Evolutionary conservation across 2,329 filamentous ascomycete species (phyloP), one percentile per base, ranked within the genome.

Genomic region (Phialocephala sp.): DNA sequence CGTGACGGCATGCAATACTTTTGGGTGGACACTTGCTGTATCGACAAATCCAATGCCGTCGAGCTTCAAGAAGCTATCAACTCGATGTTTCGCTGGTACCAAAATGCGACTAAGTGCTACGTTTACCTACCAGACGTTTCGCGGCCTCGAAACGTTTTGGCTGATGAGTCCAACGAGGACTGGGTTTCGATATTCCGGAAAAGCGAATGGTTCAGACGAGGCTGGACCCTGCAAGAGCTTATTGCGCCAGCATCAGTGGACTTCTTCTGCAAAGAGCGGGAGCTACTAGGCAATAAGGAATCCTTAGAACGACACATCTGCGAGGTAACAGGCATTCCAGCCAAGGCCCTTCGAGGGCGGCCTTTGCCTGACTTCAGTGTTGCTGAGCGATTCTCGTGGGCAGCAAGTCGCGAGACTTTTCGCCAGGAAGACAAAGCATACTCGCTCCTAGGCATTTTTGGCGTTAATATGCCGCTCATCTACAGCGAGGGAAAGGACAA

Each of bases 351-450:
- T 60, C 63, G 43, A 67, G 67, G 67, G n/a, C 47, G 54, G n/a
- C 35, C 22, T 0, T 63, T 70, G 56, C 59, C 60, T 32, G 57
- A 66, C 14, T 69, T 69, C 39, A 66, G 56, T 35, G 43, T 72
- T 32, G 32, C 43, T 56, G 57, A 70, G 59, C 60, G 66, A 67
- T 54, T 82, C 77, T 77, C 77, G 0, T 82, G 79, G 80, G 79
- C 80, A 4, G 72, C 74, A 5, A 59, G 68, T 11, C 74, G 80
- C 0, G 37, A 71, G 4, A 81, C 80, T 0, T 75, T 72, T 0
- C 64, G 76, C 2, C 4, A 62, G 0, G 81, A 83, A 62, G 82
- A 83, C 45, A 75, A 75, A n/a, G 80, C 80, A 0, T 83, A 83
- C 47, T 81, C 76, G 11, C 71, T 83, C 0, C 66, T 83, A 3